Conservation (phyloP, 2,329 filamentous ascomycete species). For the Neofusicoccum sp. region DNA sequence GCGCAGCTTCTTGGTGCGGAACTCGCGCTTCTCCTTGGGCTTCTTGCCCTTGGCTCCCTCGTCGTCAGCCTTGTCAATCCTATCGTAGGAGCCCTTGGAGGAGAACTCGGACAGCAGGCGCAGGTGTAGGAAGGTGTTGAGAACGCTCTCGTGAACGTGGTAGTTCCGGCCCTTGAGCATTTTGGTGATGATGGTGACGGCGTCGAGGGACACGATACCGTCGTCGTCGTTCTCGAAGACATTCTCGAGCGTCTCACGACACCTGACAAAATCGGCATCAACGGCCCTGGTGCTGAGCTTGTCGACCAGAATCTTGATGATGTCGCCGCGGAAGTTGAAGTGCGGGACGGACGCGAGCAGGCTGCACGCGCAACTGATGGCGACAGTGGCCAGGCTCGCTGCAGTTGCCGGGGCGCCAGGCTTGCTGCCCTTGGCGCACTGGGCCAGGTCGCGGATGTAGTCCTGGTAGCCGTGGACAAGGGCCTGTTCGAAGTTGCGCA, state of each 20-base stretch:
- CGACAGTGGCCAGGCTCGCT: constrained; percentile 63
- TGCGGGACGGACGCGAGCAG: constrained; percentile 82
- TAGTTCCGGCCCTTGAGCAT: constrained; percentile 93
- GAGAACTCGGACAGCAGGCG: constrained; percentile 85
- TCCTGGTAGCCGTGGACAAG: constrained; percentile 80
- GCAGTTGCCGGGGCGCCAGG: constrained; percentile 37
- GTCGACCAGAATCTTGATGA: constrained; percentile 81
- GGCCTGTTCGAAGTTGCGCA: constrained; percentile 83
- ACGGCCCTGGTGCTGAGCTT: constrained; percentile 73
- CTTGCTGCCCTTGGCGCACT: constrained; percentile 60
- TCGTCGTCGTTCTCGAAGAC: constrained; percentile 87
- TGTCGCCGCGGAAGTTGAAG: constrained; percentile 91
- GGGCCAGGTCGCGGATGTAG: constrained; percentile 75
- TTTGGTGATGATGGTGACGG: constrained; percentile 78
- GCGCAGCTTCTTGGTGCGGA: constrained; percentile 81
- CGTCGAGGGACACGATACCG: constrained; percentile 82
- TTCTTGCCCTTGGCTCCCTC: constrained; percentile 52
- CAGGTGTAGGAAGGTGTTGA: constrained; percentile 89
- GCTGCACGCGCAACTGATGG: constrained; percentile 80
- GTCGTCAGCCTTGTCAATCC: constrained; percentile 59
- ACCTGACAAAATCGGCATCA: constrained; percentile 75
- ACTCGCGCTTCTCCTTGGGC: constrained; percentile 73
- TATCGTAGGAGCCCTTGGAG: constrained; percentile 75
- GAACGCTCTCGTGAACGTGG: constrained; percentile 74
- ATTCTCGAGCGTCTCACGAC: constrained; percentile 72